Base-by-base conservation (phyloP, 805 yeast species). In the Candida germanica region DNA sequence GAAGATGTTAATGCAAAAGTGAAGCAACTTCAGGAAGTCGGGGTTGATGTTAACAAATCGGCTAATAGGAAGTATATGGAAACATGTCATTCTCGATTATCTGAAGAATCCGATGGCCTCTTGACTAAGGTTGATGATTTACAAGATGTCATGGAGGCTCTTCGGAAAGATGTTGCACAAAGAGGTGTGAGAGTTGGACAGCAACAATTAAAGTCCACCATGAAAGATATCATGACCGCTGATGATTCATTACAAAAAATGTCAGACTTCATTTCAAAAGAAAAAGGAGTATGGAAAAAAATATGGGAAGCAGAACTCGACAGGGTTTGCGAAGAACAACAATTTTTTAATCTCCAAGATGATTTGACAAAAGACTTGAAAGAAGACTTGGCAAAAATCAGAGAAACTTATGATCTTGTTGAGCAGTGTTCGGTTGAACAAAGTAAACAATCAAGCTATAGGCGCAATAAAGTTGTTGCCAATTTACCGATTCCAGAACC, bases 281-380 rank as follows among this genome's bases (percentile, higher is more conserved):
- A 88, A 53, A 84, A 84, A 46, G 81, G 88, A 5, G 79, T 77
- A 21, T 88, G 98, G 96, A 85, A 86, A 53, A 77, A 77, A 47
- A 81, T 87, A 6, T 91, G 98, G 97, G 96, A 89, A 54, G 66
- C 81, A 4, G 96, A 88, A 53, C 71, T 93, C 38, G 93, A 87
- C 42, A 81, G 82, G 24, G 91, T 93, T 10, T 83, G 95, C 46
- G 95, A 87, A 51, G 97, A 89, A 52, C 98, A 93, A 57, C 94
- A 91, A 47, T 87, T 87, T 56, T 79, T 89, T 61, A 85, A 85
- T 38, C 71, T 87, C 13, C 97, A 91, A 58, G 96, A 87, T 50
- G 95, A 87, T 42, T 73, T 94, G 36, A 77, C 87, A 1, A 71
- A 69, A 20, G 95, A 91, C 53, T 61, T 93, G 44, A 76, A 73